phyloP scores from a whole-genome alignment of 2,329 filamentous ascomycete species.

The Colletotrichum godetiae region DNA sequence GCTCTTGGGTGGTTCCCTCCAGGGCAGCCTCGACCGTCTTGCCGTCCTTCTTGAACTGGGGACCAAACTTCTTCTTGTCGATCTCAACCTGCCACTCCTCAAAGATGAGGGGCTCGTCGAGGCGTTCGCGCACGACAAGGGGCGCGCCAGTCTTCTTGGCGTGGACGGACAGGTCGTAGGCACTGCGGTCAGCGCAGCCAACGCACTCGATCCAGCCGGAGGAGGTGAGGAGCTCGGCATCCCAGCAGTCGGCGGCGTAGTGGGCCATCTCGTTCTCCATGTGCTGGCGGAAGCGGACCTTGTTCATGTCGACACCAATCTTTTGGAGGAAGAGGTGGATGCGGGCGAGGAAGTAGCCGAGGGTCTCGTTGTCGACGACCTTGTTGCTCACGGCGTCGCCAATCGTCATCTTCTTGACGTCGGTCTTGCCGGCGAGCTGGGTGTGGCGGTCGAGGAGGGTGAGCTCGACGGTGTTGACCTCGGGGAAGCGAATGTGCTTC shows the following conservation, averaged over 20 bases:
- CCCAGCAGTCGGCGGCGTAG: slow-evolving; percentile 98
- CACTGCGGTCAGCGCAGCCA: slow-evolving; percentile 94
- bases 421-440: slow-evolving; percentile 87
- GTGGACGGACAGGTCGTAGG: slow-evolving; percentile 93
- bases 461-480: slow-evolving; percentile 86
- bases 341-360: slow-evolving; percentile 96
- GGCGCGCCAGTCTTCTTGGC: slow-evolving; percentile 91
- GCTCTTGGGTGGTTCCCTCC: slow-evolving; percentile 79
- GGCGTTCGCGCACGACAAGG: slow-evolving; percentile 84
- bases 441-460: slow-evolving; percentile 86
- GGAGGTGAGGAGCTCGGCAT: slow-evolving; percentile 90
- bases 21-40: slow-evolving; percentile 87
- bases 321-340: slow-evolving; percentile 91
- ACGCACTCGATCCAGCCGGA: slow-evolving; percentile 99
- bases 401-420: slow-evolving; percentile 78
- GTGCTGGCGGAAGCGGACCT: slow-evolving; percentile 96
- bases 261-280: slow-evolving; percentile 86
- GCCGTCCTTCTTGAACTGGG: slow-evolving; percentile 93
- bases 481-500: slow-evolving; percentile 89
- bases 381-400: slow-evolving; percentile 86
- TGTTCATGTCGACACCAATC: slow-evolving; percentile 87
- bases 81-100: slow-evolving; percentile 91
- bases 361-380: slow-evolving; percentile 95
- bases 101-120: slow-evolving; percentile 80
- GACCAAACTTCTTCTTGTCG: slow-evolving; percentile 96